These are phyloP conservation scores for Diplocarpon rosae DNA, from an alignment of 2,329 filamentous ascomycete species.

Conservation along the genomic window DNA sequence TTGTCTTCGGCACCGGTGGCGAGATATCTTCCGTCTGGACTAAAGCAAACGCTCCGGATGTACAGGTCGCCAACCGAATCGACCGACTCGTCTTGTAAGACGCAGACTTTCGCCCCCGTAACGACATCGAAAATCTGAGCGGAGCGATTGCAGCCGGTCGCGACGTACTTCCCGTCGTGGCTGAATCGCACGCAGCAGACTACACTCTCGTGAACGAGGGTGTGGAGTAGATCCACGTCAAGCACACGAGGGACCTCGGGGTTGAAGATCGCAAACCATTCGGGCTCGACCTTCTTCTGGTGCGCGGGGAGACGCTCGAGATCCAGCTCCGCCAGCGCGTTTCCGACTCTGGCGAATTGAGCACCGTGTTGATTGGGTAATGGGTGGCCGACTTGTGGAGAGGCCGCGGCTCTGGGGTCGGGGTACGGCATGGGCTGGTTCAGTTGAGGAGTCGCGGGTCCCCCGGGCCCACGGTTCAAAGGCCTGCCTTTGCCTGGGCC, in stretches of 20 bases:
- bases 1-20: constrained; percentile 97
- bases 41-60: constrained; percentile 97
- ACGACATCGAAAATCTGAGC: constrained; percentile 97
- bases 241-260: constrained; percentile 78
- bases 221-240: constrained; percentile 91
- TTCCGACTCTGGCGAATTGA: constrained; percentile 42
- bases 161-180: constrained; percentile 87
- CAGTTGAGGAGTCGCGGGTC: constrained; percentile 84
- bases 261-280: constrained; percentile 98
- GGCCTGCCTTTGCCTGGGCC: constrained; percentile 63
- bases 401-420: constrained; percentile 55
- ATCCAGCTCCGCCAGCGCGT: constrained; percentile 75
- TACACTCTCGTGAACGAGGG: constrained; percentile 85
- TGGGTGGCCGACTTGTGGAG: constrained; percentile 79
- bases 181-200: constrained; percentile 98
- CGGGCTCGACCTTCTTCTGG: constrained; percentile 77
- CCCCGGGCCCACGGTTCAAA: constrained; percentile 53
- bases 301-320: constrained; percentile 74
- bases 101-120: constrained; percentile 76
- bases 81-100: constrained; percentile 78
- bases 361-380: constrained; percentile 50
- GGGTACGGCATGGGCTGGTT: constrained; percentile 80
- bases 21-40: constrained; percentile 84
- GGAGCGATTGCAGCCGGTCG: constrained; percentile 94
- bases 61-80: constrained; percentile 88